These are phyloP conservation scores for Paramecium bursaria DNA, from an alignment of 73 alveolate genomes.

Conservation along the genomic window DNA sequence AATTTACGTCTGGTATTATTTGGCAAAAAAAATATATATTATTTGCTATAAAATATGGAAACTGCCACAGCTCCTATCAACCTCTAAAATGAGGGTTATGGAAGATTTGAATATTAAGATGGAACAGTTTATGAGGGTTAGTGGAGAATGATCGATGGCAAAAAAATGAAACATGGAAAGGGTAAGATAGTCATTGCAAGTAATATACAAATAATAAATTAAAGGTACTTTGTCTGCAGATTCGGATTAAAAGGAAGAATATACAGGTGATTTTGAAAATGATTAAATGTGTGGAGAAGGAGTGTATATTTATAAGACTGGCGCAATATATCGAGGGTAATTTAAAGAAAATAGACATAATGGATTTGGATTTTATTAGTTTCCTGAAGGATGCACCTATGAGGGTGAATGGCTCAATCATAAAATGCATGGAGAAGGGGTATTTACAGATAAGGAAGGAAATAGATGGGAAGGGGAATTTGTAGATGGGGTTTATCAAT, in stretches of 20 bases:
- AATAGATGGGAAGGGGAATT: constrained; percentile 92
- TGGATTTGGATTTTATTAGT: constrained; percentile 80
- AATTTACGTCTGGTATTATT: no score
- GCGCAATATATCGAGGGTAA: constrained; percentile 91
- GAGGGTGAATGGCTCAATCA: constrained; percentile 94
- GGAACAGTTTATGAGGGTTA: constrained; percentile 90
- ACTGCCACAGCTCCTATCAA: constrained; percentile 25
- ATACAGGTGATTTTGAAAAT: constrained; percentile 93
- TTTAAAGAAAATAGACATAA: constrained; percentile 84
- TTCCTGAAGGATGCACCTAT: constrained; percentile 90
- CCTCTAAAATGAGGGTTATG: constrained; percentile 69
- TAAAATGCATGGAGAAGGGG: constrained; percentile 92
- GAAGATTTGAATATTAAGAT: constrained; percentile 85
- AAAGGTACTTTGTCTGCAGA: constrained; percentile 69
- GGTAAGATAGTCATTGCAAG: constrained; percentile 75
- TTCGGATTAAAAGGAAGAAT: constrained; percentile 77
- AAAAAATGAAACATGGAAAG: constrained; percentile 85
- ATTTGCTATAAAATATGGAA: background rate
- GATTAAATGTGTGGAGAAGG: constrained; percentile 96
- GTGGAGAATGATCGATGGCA: constrained; percentile 85
- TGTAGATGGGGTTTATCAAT: constrained; percentile 87
- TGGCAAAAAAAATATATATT: no score
- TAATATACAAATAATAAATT: constrained; percentile 17
- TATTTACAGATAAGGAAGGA: constrained; percentile 85
- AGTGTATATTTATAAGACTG: constrained; percentile 82